These are phyloP conservation scores for Dictyostelium firmibasis DNA, from an alignment of 78 protist genomes.

Conservation along the genomic window DNA sequence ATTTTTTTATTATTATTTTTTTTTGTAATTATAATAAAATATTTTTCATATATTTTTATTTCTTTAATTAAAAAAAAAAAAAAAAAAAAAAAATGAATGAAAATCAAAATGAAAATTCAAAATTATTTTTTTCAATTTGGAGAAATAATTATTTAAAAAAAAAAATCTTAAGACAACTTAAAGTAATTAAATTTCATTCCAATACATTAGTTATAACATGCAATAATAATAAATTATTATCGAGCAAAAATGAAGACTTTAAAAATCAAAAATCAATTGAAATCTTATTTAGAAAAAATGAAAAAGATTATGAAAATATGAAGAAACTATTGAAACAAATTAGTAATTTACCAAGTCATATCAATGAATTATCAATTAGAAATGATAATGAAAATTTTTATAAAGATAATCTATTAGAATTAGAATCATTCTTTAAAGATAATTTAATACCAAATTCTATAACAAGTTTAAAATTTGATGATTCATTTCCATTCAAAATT, in stretches of 20 bases:
- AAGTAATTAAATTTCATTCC: neutral
- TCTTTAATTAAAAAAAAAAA: too few species aligned
- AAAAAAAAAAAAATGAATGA: neutral
- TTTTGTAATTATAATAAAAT: too few species aligned
- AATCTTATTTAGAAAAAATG: neutral
- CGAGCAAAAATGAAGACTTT: neutral
- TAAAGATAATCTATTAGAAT: neutral
- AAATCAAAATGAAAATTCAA: neutral
- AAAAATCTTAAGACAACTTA: neutral
- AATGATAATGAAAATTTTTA: neutral
- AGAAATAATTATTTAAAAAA: neutral
- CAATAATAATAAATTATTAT: neutral
- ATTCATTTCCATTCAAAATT: neutral
- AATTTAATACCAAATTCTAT: neutral
- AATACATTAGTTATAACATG: neutral
- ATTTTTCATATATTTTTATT: too few species aligned
- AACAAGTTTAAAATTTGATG: neutral
- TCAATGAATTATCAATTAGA: neutral
- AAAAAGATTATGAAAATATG: neutral
- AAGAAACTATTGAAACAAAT: neutral
- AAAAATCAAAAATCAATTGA: neutral
- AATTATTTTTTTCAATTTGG: neutral
- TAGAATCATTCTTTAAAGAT: neutral
- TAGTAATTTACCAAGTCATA: neutral
- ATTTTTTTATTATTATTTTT: too few species aligned